Conservation (phyloP, 441 rosid genomes). For the Populus tomentosa region DNA sequence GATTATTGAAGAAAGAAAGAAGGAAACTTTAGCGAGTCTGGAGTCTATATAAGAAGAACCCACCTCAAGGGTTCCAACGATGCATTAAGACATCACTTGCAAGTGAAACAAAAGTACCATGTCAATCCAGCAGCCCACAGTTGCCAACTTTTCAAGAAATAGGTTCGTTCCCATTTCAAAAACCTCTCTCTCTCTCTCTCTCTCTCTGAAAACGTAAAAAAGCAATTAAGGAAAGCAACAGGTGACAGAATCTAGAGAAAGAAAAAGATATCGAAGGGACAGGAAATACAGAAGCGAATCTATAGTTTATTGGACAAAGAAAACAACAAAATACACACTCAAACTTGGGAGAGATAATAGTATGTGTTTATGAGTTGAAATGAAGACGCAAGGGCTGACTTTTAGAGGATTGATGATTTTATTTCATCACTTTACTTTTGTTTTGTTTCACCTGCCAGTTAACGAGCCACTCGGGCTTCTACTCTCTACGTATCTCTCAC, state of each 20-base stretch:
- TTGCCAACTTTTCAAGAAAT: conserved; percentile 26
- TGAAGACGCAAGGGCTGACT: conserved; percentile 39
- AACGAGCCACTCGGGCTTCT: neutral
- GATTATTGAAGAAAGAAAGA: conserved; percentile 17
- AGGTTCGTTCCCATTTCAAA: conserved; percentile 29
- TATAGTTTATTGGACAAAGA: conserved; percentile 19
- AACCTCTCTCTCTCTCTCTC: conserved; percentile 20
- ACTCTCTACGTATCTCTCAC: neutral
- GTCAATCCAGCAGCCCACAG: conserved; percentile 28
- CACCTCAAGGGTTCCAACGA: neutral
- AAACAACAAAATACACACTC: neutral
- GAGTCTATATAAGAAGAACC: neutral
- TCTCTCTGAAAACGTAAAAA: conserved; percentile 11
- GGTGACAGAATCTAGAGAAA: conserved; percentile 29
- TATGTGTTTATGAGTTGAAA: conserved; percentile 4
- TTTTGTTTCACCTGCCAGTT: neutral
- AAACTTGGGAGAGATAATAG: neutral
- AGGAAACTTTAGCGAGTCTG: conserved; percentile 9
- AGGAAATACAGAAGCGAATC: conserved; percentile 26
- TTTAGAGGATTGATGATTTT: conserved; percentile 2
- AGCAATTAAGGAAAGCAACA: conserved; percentile 8
- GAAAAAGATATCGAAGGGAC: conserved; percentile 20
- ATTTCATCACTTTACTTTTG: conserved; percentile 1
- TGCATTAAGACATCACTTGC: conserved; percentile 31
- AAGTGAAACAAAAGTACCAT: conserved; percentile 34